Conservation (phyloP, 176 grass and related monocot genomes). For the Eragrostis nindensis region DNA sequence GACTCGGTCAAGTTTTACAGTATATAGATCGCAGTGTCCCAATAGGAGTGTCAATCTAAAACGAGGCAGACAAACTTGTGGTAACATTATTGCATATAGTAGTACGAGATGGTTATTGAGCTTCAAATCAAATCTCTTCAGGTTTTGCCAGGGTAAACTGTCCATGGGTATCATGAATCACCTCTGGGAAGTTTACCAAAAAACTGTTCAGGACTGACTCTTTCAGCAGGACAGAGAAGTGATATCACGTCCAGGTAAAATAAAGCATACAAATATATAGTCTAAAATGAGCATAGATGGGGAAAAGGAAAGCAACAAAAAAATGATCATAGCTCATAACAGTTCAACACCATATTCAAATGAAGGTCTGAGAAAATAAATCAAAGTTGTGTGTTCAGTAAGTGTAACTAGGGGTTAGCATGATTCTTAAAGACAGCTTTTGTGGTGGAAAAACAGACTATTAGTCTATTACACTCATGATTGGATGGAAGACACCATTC, state of each 20-base stretch:
- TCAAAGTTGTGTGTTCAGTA: slow-evolving; percentile 3
- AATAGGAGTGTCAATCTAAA: too few species aligned
- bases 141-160: too few species aligned
- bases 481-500: neutral
- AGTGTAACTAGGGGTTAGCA: neutral
- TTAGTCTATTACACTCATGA: neutral
- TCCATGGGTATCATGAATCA: too few species aligned
- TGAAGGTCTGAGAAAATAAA: neutral
- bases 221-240: neutral
- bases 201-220: too few species aligned
- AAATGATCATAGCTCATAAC: neutral
- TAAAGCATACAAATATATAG: neutral
- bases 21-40: too few species aligned
- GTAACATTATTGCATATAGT: too few species aligned
- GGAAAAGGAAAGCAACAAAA: neutral
- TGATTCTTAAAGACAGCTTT: neutral
- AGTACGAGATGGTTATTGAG: too few species aligned
- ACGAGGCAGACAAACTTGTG: too few species aligned
- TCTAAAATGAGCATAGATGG: neutral
- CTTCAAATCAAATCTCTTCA: too few species aligned
- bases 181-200: too few species aligned
- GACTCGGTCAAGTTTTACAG: too few species aligned
- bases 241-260: neutral
- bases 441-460: neutral
- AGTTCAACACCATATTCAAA: neutral